Evolutionary conservation across 352 stramenopile genomes (phyloP).

Genomic region (Phytophthora pseudosyringae): DNA sequence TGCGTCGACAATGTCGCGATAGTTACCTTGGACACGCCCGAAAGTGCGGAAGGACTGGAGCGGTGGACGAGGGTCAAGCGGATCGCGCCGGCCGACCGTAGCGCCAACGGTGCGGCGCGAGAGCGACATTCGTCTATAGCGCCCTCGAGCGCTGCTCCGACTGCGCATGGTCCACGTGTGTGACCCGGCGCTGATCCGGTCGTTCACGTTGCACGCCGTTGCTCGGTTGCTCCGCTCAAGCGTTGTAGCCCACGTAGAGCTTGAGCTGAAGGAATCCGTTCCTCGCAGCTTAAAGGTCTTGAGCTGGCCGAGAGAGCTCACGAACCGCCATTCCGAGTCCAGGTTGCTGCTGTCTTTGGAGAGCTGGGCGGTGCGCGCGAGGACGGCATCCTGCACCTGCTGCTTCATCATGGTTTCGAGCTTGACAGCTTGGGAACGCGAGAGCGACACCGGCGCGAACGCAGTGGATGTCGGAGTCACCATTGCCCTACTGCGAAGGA

Average conservation of each 20-base stretch:
- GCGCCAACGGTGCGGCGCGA: conserved; percentile 21
- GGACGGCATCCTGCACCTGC: conserved; percentile 54
- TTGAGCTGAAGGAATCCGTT: conserved; percentile 33
- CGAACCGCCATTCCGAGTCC: conserved; percentile 49
- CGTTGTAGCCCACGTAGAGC: conserved; percentile 33
- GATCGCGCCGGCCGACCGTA: conserved; percentile 13
- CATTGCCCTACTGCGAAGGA: conserved; percentile 5
- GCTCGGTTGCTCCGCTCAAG: conserved; percentile 14
- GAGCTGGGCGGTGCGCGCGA: conserved; percentile 31
- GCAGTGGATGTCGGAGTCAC: conserved; percentile 1
- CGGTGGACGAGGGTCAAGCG: conserved; percentile 12
- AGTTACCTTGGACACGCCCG: conserved; percentile 56
- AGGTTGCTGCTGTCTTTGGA: conserved; percentile 32
- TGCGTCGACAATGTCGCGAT: conserved; percentile 52
- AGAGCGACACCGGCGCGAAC: conserved; percentile 44
- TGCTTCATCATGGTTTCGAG: conserved; percentile 52
- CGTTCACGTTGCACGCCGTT: conserved; percentile 20
- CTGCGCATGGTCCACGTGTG: conserved; percentile 14
- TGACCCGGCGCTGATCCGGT: conserved; percentile 17
- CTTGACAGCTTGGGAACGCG: conserved; percentile 22
- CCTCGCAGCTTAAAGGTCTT: conserved; percentile 52
- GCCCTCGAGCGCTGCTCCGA: conserved; percentile 20
- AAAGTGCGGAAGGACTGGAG: conserved; percentile 57
- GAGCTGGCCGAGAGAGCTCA: conserved; percentile 43
- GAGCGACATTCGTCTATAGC: conserved; percentile 3